A percentile compares a stretch with the other conserved stretches of the same genome.
phyloP scores from a whole-genome alignment of 495 filamentous ascomycete species.

The Usnea hakonensis region DNA sequence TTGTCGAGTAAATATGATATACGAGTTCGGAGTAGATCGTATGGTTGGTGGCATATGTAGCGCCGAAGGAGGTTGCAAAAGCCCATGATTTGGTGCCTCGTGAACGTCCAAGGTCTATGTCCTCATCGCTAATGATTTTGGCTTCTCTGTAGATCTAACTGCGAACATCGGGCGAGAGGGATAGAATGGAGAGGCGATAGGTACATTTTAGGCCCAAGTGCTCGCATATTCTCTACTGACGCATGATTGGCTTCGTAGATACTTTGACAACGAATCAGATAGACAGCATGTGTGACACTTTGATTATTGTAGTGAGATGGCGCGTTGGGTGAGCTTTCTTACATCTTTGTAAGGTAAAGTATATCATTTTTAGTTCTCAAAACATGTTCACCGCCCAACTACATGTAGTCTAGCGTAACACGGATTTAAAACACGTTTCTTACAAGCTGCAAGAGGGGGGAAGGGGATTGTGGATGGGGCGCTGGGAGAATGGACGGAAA shows the following conservation, averaged over 20 bases:
- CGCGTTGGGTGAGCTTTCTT: background rate
- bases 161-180: background rate
- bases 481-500: too few species aligned
- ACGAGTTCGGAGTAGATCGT: background rate
- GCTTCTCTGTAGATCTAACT: background rate
- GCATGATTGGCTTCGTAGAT: background rate
- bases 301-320: too few species aligned
- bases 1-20: background rate
- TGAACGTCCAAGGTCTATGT: background rate
- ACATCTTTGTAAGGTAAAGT: too few species aligned
- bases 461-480: too few species aligned
- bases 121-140: background rate
- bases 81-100: background rate
- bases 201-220: background rate
- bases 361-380: too few species aligned
- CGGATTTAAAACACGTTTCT: too few species aligned
- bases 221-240: constrained; percentile 3
- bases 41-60: background rate
- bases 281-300: too few species aligned
- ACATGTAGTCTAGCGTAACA: too few species aligned
- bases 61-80: background rate
- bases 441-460: too few species aligned
- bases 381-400: too few species aligned
- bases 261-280: background rate
- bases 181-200: background rate